phyloP scores from a whole-genome alignment of 129 eudicot genomes.

The Tagetes erecta region DNA sequence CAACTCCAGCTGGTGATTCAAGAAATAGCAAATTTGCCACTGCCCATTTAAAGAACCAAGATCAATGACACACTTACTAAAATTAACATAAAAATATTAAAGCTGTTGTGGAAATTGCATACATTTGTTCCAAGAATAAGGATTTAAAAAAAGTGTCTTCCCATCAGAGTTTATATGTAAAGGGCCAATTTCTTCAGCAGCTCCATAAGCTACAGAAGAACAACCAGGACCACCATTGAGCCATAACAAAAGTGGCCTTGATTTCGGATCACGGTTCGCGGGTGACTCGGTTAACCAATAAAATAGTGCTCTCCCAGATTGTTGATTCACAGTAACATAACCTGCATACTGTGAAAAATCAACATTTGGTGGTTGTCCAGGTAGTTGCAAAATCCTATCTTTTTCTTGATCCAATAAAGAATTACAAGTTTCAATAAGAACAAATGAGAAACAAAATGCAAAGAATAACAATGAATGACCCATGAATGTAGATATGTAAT shows the following conservation, averaged over 20 bases:
- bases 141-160: conserved; percentile 63
- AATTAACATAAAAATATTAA: conserved; percentile 5
- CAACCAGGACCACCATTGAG: conserved; percentile 99
- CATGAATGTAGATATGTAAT: conserved; percentile 54
- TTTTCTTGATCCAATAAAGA: conserved; percentile 62
- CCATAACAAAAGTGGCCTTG: conserved; percentile 93
- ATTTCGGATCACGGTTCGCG: conserved; percentile 44
- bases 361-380: conserved; percentile 88
- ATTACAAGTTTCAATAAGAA: conserved; percentile 43
- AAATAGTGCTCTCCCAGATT: conserved; percentile 86
- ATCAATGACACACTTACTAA: not conserved
- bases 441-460: conserved; percentile 34
- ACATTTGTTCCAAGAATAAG: conserved; percentile 96
- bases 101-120: conserved; percentile 22
- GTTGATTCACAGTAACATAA: conserved; percentile 73
- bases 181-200: conserved; percentile 98
- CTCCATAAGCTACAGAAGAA: conserved; percentile 97
- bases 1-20: conserved; percentile 99
- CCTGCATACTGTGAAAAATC: conserved; percentile 84
- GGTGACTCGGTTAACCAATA: conserved; percentile 94
- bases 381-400: conserved; percentile 67
- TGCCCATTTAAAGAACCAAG: conserved; percentile 36
- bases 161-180: conserved; percentile 82
- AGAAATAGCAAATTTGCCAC: conserved; percentile 97
- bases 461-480: conserved; percentile 35